A percentile compares a stretch with the other conserved stretches of the same genome.
Conservation (phyloP, 164 flowering plant species). For the Magnolia officinalis region DNA sequence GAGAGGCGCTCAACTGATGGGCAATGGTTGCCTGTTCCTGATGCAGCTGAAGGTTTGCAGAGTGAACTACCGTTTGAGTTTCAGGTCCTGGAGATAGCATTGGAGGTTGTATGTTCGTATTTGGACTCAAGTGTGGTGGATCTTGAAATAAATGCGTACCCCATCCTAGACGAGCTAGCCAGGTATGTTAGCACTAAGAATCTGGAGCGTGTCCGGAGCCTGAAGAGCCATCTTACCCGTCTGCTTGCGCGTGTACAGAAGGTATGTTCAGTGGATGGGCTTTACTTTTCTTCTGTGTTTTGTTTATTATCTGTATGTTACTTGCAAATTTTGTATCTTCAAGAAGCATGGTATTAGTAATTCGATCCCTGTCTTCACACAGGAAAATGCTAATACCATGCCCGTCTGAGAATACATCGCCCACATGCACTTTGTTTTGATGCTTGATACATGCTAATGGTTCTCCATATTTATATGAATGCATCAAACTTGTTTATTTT, state of each 20-base stretch:
- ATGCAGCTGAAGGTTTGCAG: conserved; percentile 64
- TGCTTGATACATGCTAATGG: too few relatives aligned
- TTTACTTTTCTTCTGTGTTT: neutral
- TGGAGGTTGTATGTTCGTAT: conserved; percentile 79
- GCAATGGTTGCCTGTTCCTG: conserved; percentile 57
- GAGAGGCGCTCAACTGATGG: conserved; percentile 37
- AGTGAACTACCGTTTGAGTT: conserved; percentile 91
- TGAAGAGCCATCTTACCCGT: conserved; percentile 89
- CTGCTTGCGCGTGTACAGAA: conserved; percentile 94
- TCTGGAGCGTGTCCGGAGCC: conserved; percentile 80
- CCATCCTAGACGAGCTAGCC: conserved; percentile 84
- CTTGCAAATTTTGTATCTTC: too few relatives aligned
- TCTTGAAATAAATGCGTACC: conserved; percentile 78
- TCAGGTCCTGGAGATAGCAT: conserved; percentile 83
- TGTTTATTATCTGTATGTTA: too few relatives aligned
- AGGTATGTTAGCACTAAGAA: conserved; percentile 84
- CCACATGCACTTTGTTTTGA: too few relatives aligned
- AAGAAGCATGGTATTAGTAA: too few relatives aligned
- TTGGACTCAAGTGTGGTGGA: conserved; percentile 77
- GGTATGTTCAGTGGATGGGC: conserved; percentile 33
- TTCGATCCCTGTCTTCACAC: too few relatives aligned
- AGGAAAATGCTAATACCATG: too few relatives aligned
- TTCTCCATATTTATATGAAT: too few relatives aligned
- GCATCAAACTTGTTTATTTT: too few relatives aligned
- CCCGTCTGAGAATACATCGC: too few relatives aligned